Percentiles rank a stretch among this genome's conserved stretches.
Conservation (phyloP, 352 stramenopile species). For the Plasmopara muralis region DNA sequence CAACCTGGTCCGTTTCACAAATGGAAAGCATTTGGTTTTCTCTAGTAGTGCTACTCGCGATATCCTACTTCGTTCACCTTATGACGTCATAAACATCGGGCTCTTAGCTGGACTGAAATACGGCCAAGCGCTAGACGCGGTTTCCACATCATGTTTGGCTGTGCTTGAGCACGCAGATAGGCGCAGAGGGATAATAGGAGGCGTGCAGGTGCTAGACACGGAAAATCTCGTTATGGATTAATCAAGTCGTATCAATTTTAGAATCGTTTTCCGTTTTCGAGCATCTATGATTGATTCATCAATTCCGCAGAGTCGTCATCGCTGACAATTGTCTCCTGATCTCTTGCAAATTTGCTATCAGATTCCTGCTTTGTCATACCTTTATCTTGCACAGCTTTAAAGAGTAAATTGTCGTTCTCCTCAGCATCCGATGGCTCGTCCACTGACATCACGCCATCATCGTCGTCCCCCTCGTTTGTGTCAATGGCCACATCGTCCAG, state of each 20-base stretch:
- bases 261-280: too few relatives aligned
- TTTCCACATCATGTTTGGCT: conserved; percentile 44
- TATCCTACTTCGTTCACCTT: conserved; percentile 70
- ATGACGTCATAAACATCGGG: conserved; percentile 76
- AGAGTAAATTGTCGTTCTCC: conserved; percentile 6
- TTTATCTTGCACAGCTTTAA: conserved; percentile 3
- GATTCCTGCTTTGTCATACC: conserved; percentile 11
- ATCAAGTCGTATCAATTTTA: conserved; percentile 11
- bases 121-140: conserved; percentile 54
- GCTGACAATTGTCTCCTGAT: too few relatives aligned
- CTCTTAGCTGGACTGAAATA: conserved; percentile 70
- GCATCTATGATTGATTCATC: too few relatives aligned
- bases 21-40: conserved; percentile 62
- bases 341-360: neutral
- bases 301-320: too few relatives aligned
- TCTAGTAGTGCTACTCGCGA: conserved; percentile 67
- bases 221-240: conserved; percentile 45
- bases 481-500: conserved; percentile 24
- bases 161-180: conserved; percentile 57
- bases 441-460: conserved; percentile 38
- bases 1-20: conserved; percentile 66
- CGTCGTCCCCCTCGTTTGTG: conserved; percentile 22
- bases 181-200: conserved; percentile 42
- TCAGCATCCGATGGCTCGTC: conserved; percentile 28
- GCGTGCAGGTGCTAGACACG: conserved; percentile 33